Evolutionary conservation across 2,329 filamentous ascomycete genomes (phyloP).

Genomic region (Nemania diffusa): DNA sequence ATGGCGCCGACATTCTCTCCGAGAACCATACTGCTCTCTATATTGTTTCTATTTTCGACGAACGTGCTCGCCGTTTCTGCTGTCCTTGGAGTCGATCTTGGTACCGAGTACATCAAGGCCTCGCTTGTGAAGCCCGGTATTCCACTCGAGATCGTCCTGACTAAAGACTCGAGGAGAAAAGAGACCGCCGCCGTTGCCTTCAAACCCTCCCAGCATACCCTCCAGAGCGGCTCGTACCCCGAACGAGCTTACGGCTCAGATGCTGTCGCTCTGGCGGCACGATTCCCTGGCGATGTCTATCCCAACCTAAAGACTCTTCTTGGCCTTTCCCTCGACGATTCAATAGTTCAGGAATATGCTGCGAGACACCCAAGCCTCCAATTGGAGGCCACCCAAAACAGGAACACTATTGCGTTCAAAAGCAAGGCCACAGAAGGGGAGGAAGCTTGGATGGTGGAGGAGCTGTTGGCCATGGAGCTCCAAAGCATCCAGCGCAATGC

Average conservation of each 20-base stretch:
- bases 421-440: conserved; percentile 72
- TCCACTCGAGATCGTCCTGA: conserved; percentile 96
- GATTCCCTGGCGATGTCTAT: conserved; percentile 94
- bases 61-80: conserved; percentile 70
- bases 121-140: conserved; percentile 95
- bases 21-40: conserved; percentile 52
- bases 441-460: conserved; percentile 83
- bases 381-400: conserved; percentile 67
- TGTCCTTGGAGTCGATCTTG: conserved; percentile 91
- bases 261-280: conserved; percentile 84
- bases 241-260: conserved; percentile 93
- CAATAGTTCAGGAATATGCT: conserved; percentile 75
- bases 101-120: conserved; percentile 97
- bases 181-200: conserved; percentile 92
- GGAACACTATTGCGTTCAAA: conserved; percentile 82
- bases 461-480: conserved; percentile 94
- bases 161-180: conserved; percentile 97
- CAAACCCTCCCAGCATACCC: conserved; percentile 79
- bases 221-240: conserved; percentile 75
- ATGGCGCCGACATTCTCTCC: conserved; percentile 54
- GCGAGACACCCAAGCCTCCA: conserved; percentile 81
- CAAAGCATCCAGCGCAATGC: conserved; percentile 92
- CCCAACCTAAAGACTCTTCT: conserved; percentile 91
- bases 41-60: conserved; percentile 57
- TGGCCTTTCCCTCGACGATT: conserved; percentile 73